These are phyloP conservation scores for Salix udensis DNA, from an alignment of 345 rosid species.

Conservation along the genomic window DNA sequence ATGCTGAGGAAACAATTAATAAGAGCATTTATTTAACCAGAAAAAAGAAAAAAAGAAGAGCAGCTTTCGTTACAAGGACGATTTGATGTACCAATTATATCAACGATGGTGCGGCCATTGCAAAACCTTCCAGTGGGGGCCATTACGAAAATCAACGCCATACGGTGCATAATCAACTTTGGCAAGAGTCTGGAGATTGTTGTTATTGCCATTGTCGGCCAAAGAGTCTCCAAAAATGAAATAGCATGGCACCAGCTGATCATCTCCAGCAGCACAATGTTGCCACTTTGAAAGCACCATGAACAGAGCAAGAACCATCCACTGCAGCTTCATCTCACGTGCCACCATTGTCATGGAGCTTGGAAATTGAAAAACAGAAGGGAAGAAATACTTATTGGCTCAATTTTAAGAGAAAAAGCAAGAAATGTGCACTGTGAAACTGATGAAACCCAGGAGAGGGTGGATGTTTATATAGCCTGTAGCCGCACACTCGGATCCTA, in stretches of 20 bases:
- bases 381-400: background rate
- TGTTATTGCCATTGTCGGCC: constrained; percentile 28
- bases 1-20: background rate
- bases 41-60: background rate
- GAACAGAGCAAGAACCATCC: background rate
- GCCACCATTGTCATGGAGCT: no score
- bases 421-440: no score
- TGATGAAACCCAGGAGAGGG: no score
- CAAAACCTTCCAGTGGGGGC: constrained; percentile 21
- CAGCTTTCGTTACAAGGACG: no score
- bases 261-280: background rate
- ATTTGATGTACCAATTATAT: constrained; percentile 15
- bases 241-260: constrained; percentile 16
- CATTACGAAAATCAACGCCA: constrained; percentile 17
- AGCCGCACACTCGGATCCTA: no score
- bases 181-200: constrained; percentile 4
- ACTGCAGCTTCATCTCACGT: background rate
- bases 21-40: background rate
- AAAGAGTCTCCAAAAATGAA: constrained; percentile 26
- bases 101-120: constrained; percentile 18
- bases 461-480: no score
- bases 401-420: no score
- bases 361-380: background rate
- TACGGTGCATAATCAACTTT: constrained; percentile 18
- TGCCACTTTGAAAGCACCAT: background rate